Conservation (phyloP, 371 early-diverging fungal species). For the Zychaea mexicana region DNA sequence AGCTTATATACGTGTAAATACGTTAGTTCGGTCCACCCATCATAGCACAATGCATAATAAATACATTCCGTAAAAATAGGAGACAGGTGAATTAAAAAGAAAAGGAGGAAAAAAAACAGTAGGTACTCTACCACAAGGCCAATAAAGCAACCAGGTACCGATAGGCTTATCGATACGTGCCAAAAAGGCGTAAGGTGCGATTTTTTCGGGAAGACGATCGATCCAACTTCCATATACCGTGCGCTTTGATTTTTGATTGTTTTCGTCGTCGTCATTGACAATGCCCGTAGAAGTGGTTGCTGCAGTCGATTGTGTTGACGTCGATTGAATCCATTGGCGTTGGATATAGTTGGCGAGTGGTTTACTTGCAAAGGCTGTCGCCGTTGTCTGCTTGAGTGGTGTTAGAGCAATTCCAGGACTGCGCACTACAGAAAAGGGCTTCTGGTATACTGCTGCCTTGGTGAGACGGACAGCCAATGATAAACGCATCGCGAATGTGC, state of each 20-base stretch:
- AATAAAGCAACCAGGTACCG: constrained; percentile 89
- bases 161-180: constrained; percentile 90
- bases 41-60: too few relatives aligned
- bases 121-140: constrained; percentile 77
- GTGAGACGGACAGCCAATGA: background rate
- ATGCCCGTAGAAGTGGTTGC: background rate
- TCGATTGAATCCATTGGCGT: constrained; percentile 2
- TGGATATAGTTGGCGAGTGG: background rate
- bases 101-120: background rate
- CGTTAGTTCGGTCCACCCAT: too few relatives aligned
- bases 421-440: background rate
- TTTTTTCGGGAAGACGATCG: constrained; percentile 40
- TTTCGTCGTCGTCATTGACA: background rate
- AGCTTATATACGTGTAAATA: too few relatives aligned
- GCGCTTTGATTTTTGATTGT: background rate
- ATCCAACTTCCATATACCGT: constrained; percentile 40
- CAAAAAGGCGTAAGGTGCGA: constrained; percentile 76
- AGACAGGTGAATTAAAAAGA: background rate
- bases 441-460: background rate
- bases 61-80: background rate
- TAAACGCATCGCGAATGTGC: background rate
- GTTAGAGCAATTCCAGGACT: background rate
- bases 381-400: background rate
- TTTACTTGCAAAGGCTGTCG: background rate
- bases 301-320: background rate